These are phyloP conservation scores for Cicer judaicum DNA, from an alignment of 306 rosid species.

Conservation along the genomic window DNA sequence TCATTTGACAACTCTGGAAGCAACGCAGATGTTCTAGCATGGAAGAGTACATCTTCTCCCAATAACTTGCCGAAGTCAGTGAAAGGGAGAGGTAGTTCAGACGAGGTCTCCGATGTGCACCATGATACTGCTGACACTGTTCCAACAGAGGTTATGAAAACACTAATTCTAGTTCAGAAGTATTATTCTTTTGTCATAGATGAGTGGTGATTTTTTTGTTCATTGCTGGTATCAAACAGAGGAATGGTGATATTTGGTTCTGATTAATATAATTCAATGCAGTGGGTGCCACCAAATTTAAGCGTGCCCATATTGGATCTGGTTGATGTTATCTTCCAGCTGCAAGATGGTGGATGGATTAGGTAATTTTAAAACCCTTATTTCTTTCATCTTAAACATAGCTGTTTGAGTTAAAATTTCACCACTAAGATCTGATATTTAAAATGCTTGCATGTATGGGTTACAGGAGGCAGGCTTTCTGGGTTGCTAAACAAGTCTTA, in stretches of 20 bases:
- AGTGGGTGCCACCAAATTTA: constrained; percentile 99
- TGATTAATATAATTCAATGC: constrained; percentile 50
- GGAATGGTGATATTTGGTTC: constrained; percentile 36
- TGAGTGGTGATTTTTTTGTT: constrained; percentile 6
- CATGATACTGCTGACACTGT: constrained; percentile 68
- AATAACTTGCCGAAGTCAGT: constrained; percentile 50
- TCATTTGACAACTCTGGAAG: constrained; percentile 49
- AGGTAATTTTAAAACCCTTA: constrained; percentile 58
- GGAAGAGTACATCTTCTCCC: constrained; percentile 55
- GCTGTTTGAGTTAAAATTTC: constrained; percentile 29
- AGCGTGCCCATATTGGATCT: constrained; percentile 84
- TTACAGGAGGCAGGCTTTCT: constrained; percentile 89
- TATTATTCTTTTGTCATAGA: background rate
- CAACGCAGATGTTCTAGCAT: constrained; percentile 53
- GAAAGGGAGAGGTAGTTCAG: constrained; percentile 55
- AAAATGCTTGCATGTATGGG: constrained; percentile 36
- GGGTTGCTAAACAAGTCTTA: constrained; percentile 97
- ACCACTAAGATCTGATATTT: constrained; percentile 36
- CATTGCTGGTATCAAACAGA: constrained; percentile 30
- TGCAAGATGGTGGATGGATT: constrained; percentile 99
- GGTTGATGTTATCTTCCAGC: constrained; percentile 93
- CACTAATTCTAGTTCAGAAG: constrained; percentile 36
- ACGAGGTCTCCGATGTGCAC: constrained; percentile 54
- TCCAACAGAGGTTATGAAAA: constrained; percentile 82
- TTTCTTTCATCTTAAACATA: constrained; percentile 12